phyloP scores from a whole-genome alignment of 1,284 basidiomycete species.

The Trichosporon sp. region DNA sequence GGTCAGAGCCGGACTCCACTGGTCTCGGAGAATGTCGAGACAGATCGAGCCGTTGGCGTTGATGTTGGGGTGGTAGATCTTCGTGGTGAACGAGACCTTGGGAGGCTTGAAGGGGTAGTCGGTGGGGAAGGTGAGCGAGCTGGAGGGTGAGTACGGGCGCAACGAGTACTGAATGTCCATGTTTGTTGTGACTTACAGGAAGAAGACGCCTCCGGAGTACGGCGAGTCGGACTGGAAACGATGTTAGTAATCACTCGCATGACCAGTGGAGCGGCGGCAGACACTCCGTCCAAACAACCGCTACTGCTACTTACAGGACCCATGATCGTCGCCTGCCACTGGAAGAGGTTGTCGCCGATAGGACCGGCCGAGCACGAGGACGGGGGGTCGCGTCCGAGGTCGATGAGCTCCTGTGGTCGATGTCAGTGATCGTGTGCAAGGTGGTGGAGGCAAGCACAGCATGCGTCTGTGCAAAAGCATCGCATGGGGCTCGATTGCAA shows the following conservation, averaged over 20 bases:
- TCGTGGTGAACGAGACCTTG: slow-evolving; percentile 98
- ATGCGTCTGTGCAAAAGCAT: background rate
- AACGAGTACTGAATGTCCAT: background rate
- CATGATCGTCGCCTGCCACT: slow-evolving; percentile 98
- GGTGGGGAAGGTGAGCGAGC: slow-evolving; percentile 50
- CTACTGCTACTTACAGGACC: slow-evolving; percentile 86
- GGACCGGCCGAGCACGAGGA: slow-evolving; percentile 96
- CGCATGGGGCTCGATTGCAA: background rate
- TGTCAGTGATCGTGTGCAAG: slow-evolving; percentile 8
- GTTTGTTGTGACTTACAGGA: slow-evolving; percentile 56
- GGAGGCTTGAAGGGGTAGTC: slow-evolving; percentile 99
- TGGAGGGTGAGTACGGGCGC: slow-evolving; percentile 13
- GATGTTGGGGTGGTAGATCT: slow-evolving; percentile 59
- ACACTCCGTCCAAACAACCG: background rate
- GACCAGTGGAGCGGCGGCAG: background rate
- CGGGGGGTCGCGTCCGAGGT: slow-evolving; percentile 94
- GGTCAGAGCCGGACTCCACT: slow-evolving; percentile 96
- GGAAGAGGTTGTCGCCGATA: slow-evolving; percentile 92
- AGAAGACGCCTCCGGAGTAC: slow-evolving; percentile 93
- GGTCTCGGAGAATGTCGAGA: slow-evolving; percentile 92
- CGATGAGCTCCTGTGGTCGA: slow-evolving; percentile 76
- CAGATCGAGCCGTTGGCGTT: slow-evolving; percentile 86
- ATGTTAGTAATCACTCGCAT: slow-evolving; percentile 3
- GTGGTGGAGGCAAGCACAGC: background rate
- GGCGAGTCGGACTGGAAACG: slow-evolving; percentile 82